Percentiles rank a stretch among this genome's conserved stretches.
Conservation (phyloP, 1,284 basidiomycete species). For the Microstroma glucosiphilum region DNA sequence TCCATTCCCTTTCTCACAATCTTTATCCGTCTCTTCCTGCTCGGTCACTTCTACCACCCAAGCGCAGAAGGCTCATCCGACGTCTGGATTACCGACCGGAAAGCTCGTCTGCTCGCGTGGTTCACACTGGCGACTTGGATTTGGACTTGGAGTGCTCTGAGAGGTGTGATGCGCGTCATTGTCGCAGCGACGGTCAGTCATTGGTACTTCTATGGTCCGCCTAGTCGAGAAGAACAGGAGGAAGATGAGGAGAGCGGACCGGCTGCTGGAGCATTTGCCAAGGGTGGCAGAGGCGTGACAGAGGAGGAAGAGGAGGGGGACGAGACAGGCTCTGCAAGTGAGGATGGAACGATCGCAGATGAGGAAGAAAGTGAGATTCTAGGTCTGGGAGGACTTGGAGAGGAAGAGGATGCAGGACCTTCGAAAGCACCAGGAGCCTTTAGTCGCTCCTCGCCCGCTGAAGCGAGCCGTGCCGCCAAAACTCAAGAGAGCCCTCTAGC, state of each 20-base stretch:
- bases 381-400: slow-evolving; percentile 1
- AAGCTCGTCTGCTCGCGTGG: slow-evolving; percentile 75
- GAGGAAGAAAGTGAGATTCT: slow-evolving; percentile 10
- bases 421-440: neutral
- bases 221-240: slow-evolving; percentile 56
- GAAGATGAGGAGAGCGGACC: neutral
- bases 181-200: slow-evolving; percentile 77
- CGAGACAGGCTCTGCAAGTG: slow-evolving; percentile 16
- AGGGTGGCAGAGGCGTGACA: slow-evolving; percentile 1
- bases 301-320: slow-evolving; percentile 16
- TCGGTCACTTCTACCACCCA: slow-evolving; percentile 39
- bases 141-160: slow-evolving; percentile 82
- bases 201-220: slow-evolving; percentile 70
- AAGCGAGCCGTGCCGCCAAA: slow-evolving; percentile 14
- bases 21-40: slow-evolving; percentile 65
- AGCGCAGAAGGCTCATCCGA: slow-evolving; percentile 25
- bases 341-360: slow-evolving; percentile 9
- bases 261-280: neutral
- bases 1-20: slow-evolving; percentile 75
- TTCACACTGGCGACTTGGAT: slow-evolving; percentile 68
- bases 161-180: slow-evolving; percentile 71
- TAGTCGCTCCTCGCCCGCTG: slow-evolving; percentile 11
- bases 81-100: slow-evolving; percentile 70
- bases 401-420: neutral
- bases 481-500: slow-evolving; percentile 4